phyloP scores from a whole-genome alignment of 2,329 filamentous ascomycete genomes.

The Atkinsonella texensis region DNA sequence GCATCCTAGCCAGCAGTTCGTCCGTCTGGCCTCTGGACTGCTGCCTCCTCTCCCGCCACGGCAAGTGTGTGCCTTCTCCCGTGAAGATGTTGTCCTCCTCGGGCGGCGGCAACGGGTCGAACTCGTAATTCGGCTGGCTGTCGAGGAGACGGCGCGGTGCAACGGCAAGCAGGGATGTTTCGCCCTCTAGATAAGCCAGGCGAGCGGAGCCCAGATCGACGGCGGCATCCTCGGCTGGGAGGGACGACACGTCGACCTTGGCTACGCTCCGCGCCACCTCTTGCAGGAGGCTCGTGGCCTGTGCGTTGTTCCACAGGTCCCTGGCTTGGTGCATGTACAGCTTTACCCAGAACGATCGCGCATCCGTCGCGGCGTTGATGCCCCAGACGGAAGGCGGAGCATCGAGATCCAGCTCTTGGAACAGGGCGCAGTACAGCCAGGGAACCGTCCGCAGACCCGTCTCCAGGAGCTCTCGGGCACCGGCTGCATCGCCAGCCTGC shows the following conservation, averaged over 20 bases:
- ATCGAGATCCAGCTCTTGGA: slow-evolving; percentile 68
- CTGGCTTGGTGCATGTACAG: slow-evolving; percentile 68
- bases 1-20: slow-evolving; percentile 17
- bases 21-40: background rate
- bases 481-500: slow-evolving; percentile 52
- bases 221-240: slow-evolving; percentile 27
- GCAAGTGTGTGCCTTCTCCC: slow-evolving; percentile 26
- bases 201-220: slow-evolving; percentile 47
- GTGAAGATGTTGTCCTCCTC: slow-evolving; percentile 41
- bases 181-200: slow-evolving; percentile 68
- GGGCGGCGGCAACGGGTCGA: slow-evolving; percentile 69
- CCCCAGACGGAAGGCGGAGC: slow-evolving; percentile 78
- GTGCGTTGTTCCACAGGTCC: slow-evolving; percentile 75
- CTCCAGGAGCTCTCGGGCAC: slow-evolving; percentile 52
- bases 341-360: slow-evolving; percentile 55
- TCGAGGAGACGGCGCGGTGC: slow-evolving; percentile 55
- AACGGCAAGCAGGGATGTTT: slow-evolving; percentile 55
- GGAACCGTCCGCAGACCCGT: slow-evolving; percentile 62
- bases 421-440: slow-evolving; percentile 74
- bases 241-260: slow-evolving; percentile 27
- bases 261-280: slow-evolving; percentile 50
- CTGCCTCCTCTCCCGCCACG: slow-evolving; percentile 25
- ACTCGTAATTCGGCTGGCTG: slow-evolving; percentile 56
- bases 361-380: slow-evolving; percentile 49
- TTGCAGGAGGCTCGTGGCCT: slow-evolving; percentile 55